Base-by-base conservation (phyloP, 108 stramenopile genomes). In the Nannochloropsis gaditana region DNA sequence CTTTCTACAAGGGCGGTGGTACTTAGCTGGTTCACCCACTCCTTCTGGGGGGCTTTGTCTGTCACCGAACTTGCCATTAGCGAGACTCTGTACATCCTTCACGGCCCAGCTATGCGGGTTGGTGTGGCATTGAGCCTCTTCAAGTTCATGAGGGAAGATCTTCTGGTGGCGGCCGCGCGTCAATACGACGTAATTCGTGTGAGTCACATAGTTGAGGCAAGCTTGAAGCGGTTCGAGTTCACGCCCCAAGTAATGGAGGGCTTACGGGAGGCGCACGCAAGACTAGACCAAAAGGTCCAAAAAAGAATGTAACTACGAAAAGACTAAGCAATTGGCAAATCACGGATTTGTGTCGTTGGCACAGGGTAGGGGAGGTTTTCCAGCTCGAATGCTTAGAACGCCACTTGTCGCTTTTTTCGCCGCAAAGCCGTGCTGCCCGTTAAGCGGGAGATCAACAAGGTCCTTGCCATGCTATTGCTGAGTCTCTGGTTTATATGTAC, bases 61-160 rank as follows among this genome's bases (percentile, higher is more conserved):
- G 59, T 73, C 19, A 73, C 59, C n/a, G 59, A 73, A n/a, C 59
- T 73, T 73, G 59, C 59, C 59, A 73, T 73, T n/a, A 73, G n/a
- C n/a, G 59, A 73, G 59, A 73, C 59, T n/a, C n/a, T 73, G 59
- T 2, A n/a, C 19, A n/a, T 73, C 59, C 5, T 73, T 6, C n/a
- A 73, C 59, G 59, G 59, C 19, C 59, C 5, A 15, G n/a, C 15
- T 4, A n/a, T 15, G 59, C 59, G n/a, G 59, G 59, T 73, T 15
- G 59, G 19, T n/a, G 19, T 73, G 59, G 59, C 8, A 15, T n/a
- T 73, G 8, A n/a, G 19, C 59, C 59, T 73, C n/a, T 73, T 73
- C n/a, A 15, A n/a, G 59, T 8, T n/a, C n/a, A n/a, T 73, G 59
- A 73, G 59, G 59, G 59, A 73, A n/a, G 59, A 73, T 4, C n/a